Percentiles rank a stretch among this genome's conserved stretches.
phyloP scores from a whole-genome alignment of 164 flowering plant species.

The Dillenia suffruticosa region DNA sequence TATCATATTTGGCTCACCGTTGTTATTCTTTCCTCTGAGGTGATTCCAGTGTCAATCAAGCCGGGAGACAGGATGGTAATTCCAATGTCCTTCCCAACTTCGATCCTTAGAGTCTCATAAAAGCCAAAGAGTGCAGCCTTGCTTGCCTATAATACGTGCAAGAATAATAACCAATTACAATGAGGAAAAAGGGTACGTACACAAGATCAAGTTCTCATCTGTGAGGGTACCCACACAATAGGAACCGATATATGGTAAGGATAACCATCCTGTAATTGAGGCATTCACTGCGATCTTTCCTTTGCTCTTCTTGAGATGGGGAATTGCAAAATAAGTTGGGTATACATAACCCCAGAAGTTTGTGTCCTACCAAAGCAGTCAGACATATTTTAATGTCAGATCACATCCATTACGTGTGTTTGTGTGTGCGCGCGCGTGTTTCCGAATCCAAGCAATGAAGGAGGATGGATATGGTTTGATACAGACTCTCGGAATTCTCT shows the following conservation, averaged over 20 bases:
- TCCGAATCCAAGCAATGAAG: too few relatives aligned
- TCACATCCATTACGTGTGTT: too few relatives aligned
- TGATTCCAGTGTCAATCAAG: slow-evolving; percentile 46
- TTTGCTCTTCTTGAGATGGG: slow-evolving; percentile 35
- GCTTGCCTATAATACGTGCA: slow-evolving; percentile 42
- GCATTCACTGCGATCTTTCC: slow-evolving; percentile 43
- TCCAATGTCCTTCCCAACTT: slow-evolving; percentile 34
- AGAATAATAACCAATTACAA: not conserved
- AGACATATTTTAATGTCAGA: not conserved
- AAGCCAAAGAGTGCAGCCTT: slow-evolving; percentile 56
- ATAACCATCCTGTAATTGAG: slow-evolving; percentile 34
- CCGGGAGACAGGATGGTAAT: slow-evolving; percentile 64
- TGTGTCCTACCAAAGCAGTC: slow-evolving; percentile 26
- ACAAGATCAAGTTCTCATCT: not conserved
- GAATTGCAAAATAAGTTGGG: slow-evolving; percentile 37
- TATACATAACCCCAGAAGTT: slow-evolving; percentile 61
- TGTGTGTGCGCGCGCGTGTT: too few relatives aligned
- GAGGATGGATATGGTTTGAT: too few relatives aligned
- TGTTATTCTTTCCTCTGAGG: slow-evolving; percentile 35
- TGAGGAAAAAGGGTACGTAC: too few relatives aligned
- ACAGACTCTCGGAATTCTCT: too few relatives aligned
- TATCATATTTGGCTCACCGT: slow-evolving; percentile 28
- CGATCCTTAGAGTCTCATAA: slow-evolving; percentile 52
- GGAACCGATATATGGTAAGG: slow-evolving; percentile 29
- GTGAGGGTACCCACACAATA: slow-evolving; percentile 26